Conservation (phyloP, 176 grass and related monocot genomes). For the Zoysia pacifica region DNA sequence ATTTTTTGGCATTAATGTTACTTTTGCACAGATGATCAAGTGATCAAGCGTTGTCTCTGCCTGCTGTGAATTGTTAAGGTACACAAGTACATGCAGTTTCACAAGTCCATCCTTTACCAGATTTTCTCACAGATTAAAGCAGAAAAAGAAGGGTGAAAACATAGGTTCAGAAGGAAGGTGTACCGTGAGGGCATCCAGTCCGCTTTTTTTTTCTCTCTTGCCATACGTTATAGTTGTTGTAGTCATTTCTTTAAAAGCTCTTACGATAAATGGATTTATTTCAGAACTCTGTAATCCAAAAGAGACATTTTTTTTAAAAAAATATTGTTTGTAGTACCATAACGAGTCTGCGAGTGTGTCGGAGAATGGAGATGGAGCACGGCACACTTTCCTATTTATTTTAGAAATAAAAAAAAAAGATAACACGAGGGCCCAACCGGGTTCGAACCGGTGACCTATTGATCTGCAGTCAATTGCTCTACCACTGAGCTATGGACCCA, state of each 20-base stretch:
- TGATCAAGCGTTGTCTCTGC: neutral
- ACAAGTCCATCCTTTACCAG: constrained; percentile 15
- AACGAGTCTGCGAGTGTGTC: too few relatives aligned
- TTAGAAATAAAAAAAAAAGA: too few relatives aligned
- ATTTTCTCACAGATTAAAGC: constrained; percentile 19
- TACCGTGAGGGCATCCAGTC: too few relatives aligned
- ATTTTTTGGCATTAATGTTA: neutral
- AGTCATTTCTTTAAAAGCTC: too few relatives aligned
- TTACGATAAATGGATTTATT: too few relatives aligned
- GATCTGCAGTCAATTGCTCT: too few relatives aligned
- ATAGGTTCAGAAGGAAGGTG: too few relatives aligned
- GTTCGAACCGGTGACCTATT: constrained; percentile 89
- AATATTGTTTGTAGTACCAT: too few relatives aligned
- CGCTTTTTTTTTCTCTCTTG: too few relatives aligned
- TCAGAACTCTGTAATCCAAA: too few relatives aligned
- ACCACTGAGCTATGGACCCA: constrained; percentile 85
- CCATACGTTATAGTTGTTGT: neutral
- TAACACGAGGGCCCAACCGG: constrained; percentile 71
- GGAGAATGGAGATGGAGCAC: neutral
- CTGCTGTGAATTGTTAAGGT: constrained; percentile 31
- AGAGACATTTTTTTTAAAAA: too few relatives aligned
- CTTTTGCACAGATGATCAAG: constrained; percentile 43
- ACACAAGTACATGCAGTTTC: constrained; percentile 32
- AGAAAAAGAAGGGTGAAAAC: neutral
- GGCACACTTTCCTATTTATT: too few relatives aligned